Conservation (phyloP, 208 protist species). For the Leishmania aethiopica region DNA sequence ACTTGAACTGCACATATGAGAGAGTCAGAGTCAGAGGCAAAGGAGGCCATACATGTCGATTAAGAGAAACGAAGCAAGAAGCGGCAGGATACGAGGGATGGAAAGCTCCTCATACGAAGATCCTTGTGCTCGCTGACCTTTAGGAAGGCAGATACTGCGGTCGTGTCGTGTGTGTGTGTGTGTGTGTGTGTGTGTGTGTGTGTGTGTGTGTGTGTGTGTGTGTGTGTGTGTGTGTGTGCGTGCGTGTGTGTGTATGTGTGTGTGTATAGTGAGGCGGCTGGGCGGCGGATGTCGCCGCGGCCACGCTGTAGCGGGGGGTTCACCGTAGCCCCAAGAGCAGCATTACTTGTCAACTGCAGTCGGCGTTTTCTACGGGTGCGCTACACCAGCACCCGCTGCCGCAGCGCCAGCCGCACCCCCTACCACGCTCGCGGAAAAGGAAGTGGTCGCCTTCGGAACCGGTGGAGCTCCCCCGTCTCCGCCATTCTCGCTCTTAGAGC, state of each 20-base stretch:
- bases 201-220: no score
- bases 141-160: not conserved
- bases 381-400: constrained; percentile 10
- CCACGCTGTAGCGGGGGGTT: not conserved
- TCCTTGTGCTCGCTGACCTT: not conserved
- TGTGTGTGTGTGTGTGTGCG: no score
- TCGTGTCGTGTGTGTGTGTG: not conserved
- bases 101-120: not conserved
- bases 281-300: not conserved
- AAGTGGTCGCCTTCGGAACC: constrained; percentile 27
- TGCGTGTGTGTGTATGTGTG: no score
- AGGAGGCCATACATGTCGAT: not conserved
- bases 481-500: constrained; percentile 1
- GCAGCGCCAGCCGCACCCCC: constrained; percentile 9
- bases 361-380: not conserved
- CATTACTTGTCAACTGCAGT: not conserved
- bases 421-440: constrained; percentile 7
- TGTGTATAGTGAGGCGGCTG: no score
- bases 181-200: no score
- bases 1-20: not conserved
- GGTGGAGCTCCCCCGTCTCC: constrained; percentile 6
- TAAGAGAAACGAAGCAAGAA: not conserved
- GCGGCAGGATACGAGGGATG: not conserved
- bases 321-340: not conserved
- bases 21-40: not conserved